phyloP scores from a whole-genome alignment of 2,329 filamentous ascomycete species.

The Claviceps sp. region DNA sequence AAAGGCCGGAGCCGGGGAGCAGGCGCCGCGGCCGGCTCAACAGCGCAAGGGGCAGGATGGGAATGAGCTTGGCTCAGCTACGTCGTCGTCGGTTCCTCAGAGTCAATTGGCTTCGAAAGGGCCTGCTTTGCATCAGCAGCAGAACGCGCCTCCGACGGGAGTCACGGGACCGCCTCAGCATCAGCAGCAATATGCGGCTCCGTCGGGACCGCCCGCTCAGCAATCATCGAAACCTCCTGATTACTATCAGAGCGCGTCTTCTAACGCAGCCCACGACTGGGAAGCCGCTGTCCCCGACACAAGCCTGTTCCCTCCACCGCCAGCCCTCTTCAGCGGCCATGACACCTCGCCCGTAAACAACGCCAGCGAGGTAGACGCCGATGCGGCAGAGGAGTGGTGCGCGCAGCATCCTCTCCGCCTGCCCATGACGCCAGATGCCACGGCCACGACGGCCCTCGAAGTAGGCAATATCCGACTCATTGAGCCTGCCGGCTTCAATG shows the following conservation, averaged over 20 bases:
- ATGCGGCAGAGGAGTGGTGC: constrained; percentile 55
- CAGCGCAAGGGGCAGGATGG: constrained; percentile 9
- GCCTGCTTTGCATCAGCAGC: constrained; percentile 9
- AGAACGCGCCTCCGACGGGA: constrained; percentile 21
- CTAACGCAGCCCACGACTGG: constrained; percentile 51
- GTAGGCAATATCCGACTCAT: constrained; percentile 41
- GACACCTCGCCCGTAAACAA: constrained; percentile 57
- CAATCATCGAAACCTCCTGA: no score
- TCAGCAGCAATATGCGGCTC: constrained; percentile 16
- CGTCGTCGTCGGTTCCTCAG: constrained; percentile 8
- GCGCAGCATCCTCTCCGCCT: constrained; percentile 40
- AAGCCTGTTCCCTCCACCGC: constrained; percentile 58
- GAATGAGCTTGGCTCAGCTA: constrained; percentile 8
- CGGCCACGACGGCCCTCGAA: constrained; percentile 33
- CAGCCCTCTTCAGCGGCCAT: constrained; percentile 49
- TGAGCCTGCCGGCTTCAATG: constrained; percentile 33
- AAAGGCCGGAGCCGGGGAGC: constrained; percentile 22
- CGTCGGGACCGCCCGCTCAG: constrained; percentile 14
- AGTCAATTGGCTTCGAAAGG: no score
- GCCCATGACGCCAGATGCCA: constrained; percentile 36
- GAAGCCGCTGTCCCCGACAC: constrained; percentile 57
- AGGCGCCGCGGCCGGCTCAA: constrained; percentile 25
- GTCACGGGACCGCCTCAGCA: constrained; percentile 16
- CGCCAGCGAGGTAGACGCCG: constrained; percentile 49
- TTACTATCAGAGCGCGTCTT: no score